Base-by-base conservation (phyloP, 2,329 filamentous ascomycete genomes). In the Raffaelea albimanens region DNA sequence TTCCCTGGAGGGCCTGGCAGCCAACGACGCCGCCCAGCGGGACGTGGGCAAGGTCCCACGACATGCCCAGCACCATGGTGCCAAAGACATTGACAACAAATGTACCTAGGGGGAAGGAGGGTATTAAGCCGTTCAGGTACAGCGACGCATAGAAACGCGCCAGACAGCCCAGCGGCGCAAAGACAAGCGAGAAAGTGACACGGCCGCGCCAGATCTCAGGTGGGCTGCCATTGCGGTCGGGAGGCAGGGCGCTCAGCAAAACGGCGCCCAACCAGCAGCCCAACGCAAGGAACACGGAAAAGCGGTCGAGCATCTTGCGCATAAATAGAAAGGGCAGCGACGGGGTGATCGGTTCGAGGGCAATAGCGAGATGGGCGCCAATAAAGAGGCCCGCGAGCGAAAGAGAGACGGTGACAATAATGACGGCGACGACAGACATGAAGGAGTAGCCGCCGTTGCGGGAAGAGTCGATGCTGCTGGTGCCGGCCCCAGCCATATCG, bases 51-150 rank as follows among this genome's bases (percentile, higher is more conserved):
- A 95, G 67, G 58, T 94, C 85, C 69, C 78, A 95, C 25, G 80
- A 76, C 73, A 88, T 82, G 14, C 79, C 89, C 44, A 94, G 63
- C 16, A 95, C 64, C 0, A 75, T 75, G 0, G 87, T 89, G 4
- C 90, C 91, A 14, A 83, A 61, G 4, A 94, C 70, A 58, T 97
- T 97, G 23, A 85, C 87, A 0, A 69, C 66, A 57, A 96, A 95
- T 0, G 91, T 97, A 2, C 91, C 91, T 0, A 96, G 63, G 0
- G 91, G 91, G 55, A 96, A 96, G 0, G 73, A 67, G 0, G 79
- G 63, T 0, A 80, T 55, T 19, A 78, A 70, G 0, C 75, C 68
- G 57, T 96, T 96, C n/a, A 95, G 73, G 21, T 69, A 63, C 7
- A 85, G 60, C 0, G 85, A 85, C 1, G 77, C 63, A 60, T 88